phyloP scores from a whole-genome alignment of 2,329 filamentous ascomycete genomes.

The Arthrobotrys conoides region DNA sequence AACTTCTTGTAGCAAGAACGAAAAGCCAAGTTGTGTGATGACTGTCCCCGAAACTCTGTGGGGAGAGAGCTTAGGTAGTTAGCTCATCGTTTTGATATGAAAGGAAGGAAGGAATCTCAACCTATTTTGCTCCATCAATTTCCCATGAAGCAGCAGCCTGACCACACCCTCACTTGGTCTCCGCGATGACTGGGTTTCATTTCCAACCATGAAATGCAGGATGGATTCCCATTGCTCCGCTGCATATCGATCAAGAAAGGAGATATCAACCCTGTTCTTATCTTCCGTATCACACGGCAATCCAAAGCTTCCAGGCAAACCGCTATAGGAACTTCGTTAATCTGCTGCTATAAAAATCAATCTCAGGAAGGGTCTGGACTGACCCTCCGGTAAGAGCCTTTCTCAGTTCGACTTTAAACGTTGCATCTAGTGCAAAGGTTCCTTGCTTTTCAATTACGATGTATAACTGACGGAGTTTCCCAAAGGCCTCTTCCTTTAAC shows the following conservation, averaged over 20 bases:
- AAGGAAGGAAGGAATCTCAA: constrained; percentile 63
- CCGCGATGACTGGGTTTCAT: constrained; percentile 68
- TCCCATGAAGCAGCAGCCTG: constrained; percentile 82
- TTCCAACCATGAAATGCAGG: constrained; percentile 88
- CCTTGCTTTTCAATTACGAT: constrained; percentile 75
- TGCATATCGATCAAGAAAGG: constrained; percentile 86
- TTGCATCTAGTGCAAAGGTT: constrained; percentile 75
- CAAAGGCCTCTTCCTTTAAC: constrained; percentile 86
- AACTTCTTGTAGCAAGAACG: constrained; percentile 92
- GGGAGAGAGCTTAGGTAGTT: constrained; percentile 49
- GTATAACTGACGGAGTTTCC: constrained; percentile 85
- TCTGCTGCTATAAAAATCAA: not conserved
- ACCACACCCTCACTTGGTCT: constrained; percentile 84
- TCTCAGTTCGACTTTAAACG: constrained; percentile 86
- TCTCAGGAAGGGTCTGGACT: not conserved
- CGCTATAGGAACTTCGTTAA: constrained; percentile 65
- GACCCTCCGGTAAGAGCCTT: constrained; percentile 85
- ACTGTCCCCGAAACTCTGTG: constrained; percentile 69
- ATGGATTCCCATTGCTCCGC: constrained; percentile 95
- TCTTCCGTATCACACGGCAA: constrained; percentile 78
- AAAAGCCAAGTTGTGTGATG: constrained; percentile 94
- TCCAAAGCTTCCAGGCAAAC: constrained; percentile 88
- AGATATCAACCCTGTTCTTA: constrained; percentile 76
- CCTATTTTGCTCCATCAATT: constrained; percentile 78
- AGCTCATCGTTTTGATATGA: not conserved